A percentile compares a stretch with the other conserved stretches of the same genome.
phyloP scores from a whole-genome alignment of 768 basidiomycete species.

The Baorangia bicolor region DNA sequence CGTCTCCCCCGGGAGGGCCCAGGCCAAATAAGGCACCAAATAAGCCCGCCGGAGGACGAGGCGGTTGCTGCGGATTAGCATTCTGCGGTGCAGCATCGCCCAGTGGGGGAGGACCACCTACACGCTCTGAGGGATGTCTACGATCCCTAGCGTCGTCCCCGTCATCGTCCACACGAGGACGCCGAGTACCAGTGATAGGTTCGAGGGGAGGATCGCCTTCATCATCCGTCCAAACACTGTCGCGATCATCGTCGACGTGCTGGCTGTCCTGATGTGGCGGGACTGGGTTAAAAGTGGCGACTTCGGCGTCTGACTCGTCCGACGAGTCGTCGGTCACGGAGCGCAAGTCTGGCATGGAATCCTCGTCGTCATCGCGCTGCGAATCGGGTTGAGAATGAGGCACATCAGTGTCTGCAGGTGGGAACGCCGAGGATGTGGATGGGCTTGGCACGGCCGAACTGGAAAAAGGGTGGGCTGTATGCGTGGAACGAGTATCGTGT shows the following conservation, averaged over 20 bases:
- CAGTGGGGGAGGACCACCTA: constrained; percentile 30
- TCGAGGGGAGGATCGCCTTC: constrained; percentile 31
- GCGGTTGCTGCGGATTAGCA: constrained; percentile 21
- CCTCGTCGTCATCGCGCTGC: constrained; percentile 32
- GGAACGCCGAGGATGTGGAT: constrained; percentile 3
- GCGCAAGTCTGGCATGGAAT: constrained; percentile 43
- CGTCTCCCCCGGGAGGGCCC: constrained; percentile 14
- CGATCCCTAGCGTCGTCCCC: constrained; percentile 59
- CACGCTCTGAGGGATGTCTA: constrained; percentile 63
- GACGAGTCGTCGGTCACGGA: constrained; percentile 41
- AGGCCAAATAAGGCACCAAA: constrained; percentile 29
- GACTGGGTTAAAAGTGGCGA: constrained; percentile 33
- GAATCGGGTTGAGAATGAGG: constrained; percentile 1
- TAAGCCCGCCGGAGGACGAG: constrained; percentile 17
- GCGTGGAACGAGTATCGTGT: constrained; percentile 1
- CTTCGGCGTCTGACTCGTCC: constrained; percentile 33
- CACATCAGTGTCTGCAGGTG: constrained; percentile 5
- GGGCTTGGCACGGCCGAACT: background rate
- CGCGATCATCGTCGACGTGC: constrained; percentile 32
- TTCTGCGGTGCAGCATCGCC: constrained; percentile 24
- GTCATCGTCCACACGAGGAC: constrained; percentile 61
- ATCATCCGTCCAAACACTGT: constrained; percentile 30
- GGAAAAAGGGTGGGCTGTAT: constrained; percentile 1
- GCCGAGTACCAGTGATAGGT: constrained; percentile 40
- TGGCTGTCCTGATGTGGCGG: constrained; percentile 13